These are phyloP conservation scores for Cladosporium cucumerinum DNA, from an alignment of 2,329 filamentous ascomycete species.

Conservation along the genomic window DNA sequence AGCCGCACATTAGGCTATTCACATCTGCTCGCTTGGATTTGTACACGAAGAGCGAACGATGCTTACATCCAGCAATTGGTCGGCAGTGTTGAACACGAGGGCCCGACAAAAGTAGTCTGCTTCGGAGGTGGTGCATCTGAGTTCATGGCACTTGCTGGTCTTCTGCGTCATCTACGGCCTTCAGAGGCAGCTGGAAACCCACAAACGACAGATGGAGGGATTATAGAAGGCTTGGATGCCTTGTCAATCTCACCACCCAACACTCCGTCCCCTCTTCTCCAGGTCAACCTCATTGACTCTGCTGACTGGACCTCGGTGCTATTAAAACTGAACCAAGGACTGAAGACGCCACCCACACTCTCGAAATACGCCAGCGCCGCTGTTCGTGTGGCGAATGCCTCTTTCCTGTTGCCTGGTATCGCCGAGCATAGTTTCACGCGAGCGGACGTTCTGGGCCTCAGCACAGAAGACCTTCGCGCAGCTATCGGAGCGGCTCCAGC, in stretches of 20 bases:
- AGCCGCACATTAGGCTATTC: conserved; percentile 79
- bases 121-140: conserved; percentile 65
- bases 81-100: not conserved
- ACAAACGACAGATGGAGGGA: conserved; percentile 56
- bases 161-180: conserved; percentile 32
- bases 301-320: conserved; percentile 72
- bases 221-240: conserved; percentile 32
- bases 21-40: conserved; percentile 48
- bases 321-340: conserved; percentile 52
- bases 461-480: conserved; percentile 32
- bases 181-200: conserved; percentile 4
- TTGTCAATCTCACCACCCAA: not conserved
- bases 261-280: not conserved
- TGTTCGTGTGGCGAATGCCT: conserved; percentile 40
- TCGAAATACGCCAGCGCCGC: conserved; percentile 49
- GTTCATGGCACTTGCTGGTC: conserved; percentile 60
- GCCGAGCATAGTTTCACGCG: conserved; percentile 46
- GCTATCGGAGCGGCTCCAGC: conserved; percentile 22
- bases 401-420: conserved; percentile 33
- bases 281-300: not conserved
- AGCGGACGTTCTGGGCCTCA: conserved; percentile 49
- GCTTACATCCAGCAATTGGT: not conserved
- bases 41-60: conserved; percentile 27
- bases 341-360: conserved; percentile 51
- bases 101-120: conserved; percentile 47